phyloP scores from a whole-genome alignment of 2,329 filamentous ascomycete species.

The Penicillium sp. region DNA sequence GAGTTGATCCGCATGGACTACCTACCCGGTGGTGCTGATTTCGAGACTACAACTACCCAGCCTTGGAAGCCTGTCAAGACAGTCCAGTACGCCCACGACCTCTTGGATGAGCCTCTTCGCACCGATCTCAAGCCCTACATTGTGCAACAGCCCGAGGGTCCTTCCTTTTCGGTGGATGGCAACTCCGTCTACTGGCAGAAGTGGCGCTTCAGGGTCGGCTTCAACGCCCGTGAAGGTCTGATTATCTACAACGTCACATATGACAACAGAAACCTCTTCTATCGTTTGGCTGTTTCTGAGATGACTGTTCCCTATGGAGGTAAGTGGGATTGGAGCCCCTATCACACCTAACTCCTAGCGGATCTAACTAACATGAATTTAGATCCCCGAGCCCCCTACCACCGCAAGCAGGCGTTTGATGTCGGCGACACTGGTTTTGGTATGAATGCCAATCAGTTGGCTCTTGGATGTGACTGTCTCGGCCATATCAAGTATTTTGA shows the following conservation, averaged over 20 bases:
- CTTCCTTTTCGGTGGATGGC: conserved; percentile 61
- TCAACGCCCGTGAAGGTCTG: conserved; percentile 65
- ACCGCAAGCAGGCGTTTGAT: conserved; percentile 70
- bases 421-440: conserved; percentile 67
- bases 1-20: conserved; percentile 69
- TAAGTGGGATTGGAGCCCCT: conserved; percentile 15
- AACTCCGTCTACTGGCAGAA: conserved; percentile 65
- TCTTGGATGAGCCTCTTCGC: conserved; percentile 60
- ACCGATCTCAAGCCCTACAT: conserved; percentile 65
- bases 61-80: conserved; percentile 58
- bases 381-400: conserved; percentile 66
- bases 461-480: conserved; percentile 69
- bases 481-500: conserved; percentile 69
- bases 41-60: conserved; percentile 54
- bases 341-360: background rate
- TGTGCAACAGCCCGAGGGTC: conserved; percentile 64
- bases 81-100: conserved; percentile 60
- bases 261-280: conserved; percentile 64
- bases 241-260: conserved; percentile 67
- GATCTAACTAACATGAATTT: conserved; percentile 47
- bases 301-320: conserved; percentile 58
- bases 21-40: conserved; percentile 66
- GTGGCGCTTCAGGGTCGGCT: conserved; percentile 62
- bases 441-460: conserved; percentile 67
- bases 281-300: conserved; percentile 64